Evolutionary conservation across 345 rosid genomes (phyloP).

Genomic region (Aurinia saxatilis): DNA sequence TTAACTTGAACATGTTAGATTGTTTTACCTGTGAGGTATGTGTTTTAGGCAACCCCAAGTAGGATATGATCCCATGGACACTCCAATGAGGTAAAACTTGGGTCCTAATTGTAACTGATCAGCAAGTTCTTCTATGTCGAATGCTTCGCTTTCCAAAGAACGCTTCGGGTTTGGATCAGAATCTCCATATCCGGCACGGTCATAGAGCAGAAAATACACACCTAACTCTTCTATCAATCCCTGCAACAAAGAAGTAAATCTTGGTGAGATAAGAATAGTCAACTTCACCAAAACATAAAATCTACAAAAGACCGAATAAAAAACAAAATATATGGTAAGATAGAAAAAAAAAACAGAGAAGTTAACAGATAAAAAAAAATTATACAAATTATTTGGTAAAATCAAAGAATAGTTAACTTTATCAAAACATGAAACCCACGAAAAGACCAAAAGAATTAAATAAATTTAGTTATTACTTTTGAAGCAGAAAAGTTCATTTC

Average conservation of each 20-base stretch:
- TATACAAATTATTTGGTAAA: no score
- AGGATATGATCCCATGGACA: slow-evolving; percentile 85
- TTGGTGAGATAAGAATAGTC: not conserved
- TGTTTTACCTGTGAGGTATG: slow-evolving; percentile 73
- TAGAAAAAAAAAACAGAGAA: no score
- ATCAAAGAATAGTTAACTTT: no score
- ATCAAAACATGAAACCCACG: not conserved
- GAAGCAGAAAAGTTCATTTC: slow-evolving; percentile 69
- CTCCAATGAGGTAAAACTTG: slow-evolving; percentile 64
- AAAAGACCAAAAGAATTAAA: not conserved
- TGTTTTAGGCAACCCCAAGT: slow-evolving; percentile 76
- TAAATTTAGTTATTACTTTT: slow-evolving; percentile 31
- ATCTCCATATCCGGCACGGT: slow-evolving; percentile 77
- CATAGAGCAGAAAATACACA: slow-evolving; percentile 51
- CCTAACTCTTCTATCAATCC: slow-evolving; percentile 58
- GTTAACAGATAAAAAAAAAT: no score
- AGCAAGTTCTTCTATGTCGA: slow-evolving; percentile 64
- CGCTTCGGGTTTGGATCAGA: slow-evolving; percentile 60
- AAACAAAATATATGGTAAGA: no score
- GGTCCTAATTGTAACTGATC: slow-evolving; percentile 51
- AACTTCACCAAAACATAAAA: no score
- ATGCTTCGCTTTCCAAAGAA: slow-evolving; percentile 61
- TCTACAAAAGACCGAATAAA: no score
- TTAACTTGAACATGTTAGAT: not conserved
- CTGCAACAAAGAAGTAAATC: no score